A percentile compares a stretch with the other conserved stretches of the same genome.
phyloP scores from a whole-genome alignment of 768 basidiomycete genomes.

The Suillus subaureus region DNA sequence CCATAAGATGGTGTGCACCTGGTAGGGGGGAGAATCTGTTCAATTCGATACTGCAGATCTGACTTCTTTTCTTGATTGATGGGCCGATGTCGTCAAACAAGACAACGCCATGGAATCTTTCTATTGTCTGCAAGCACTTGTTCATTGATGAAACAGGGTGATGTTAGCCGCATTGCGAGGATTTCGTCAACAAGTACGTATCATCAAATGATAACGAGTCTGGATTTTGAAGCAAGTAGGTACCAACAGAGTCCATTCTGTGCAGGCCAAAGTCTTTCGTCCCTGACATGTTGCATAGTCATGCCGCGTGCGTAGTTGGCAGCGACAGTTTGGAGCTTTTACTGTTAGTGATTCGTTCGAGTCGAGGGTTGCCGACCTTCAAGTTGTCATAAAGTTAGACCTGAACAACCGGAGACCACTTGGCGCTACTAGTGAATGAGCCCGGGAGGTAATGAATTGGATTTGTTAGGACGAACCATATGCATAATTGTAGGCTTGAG shows the following conservation, averaged over 20 bases:
- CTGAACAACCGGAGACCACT: background rate
- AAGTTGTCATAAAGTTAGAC: background rate
- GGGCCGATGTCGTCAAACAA: background rate
- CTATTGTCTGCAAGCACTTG: background rate
- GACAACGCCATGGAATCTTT: background rate
- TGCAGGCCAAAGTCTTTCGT: background rate
- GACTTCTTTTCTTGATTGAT: too few species aligned
- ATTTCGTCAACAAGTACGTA: background rate
- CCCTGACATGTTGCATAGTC: background rate
- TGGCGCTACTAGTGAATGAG: background rate
- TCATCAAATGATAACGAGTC: background rate
- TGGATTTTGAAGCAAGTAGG: background rate
- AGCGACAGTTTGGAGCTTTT: too few species aligned
- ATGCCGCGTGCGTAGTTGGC: too few species aligned
- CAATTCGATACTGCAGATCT: background rate
- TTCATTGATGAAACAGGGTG: too few species aligned
- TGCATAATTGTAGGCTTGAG: background rate
- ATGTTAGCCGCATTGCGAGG: background rate
- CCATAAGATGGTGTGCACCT: background rate
- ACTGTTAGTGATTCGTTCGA: too few species aligned
- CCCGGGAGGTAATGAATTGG: background rate
- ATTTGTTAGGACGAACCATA: background rate
- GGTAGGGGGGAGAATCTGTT: background rate
- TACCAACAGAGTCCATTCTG: background rate
- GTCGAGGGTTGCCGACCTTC: too few species aligned